Evolutionary conservation across 1,139 yeast species (phyloP).

Genomic region (Candida smagusa): DNA sequence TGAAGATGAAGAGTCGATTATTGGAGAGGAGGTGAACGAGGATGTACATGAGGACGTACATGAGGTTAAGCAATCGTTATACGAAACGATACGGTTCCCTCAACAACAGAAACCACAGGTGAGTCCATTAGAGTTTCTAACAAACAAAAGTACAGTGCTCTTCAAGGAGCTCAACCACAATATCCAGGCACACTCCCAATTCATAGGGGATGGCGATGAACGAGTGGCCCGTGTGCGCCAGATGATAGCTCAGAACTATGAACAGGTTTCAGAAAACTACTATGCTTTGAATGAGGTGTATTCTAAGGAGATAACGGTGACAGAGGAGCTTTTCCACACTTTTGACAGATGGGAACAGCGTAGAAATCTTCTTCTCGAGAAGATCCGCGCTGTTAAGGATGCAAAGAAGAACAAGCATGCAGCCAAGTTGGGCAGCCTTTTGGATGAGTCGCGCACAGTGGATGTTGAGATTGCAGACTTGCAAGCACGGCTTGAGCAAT

Average conservation of each 20-base stretch:
- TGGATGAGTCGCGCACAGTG: constrained; percentile 30
- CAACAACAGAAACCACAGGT: constrained; percentile 1
- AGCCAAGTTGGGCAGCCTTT: constrained; percentile 34
- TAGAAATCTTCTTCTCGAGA: constrained; percentile 30
- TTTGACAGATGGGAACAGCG: constrained; percentile 46
- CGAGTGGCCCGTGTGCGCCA: constrained; percentile 28
- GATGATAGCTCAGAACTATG: constrained; percentile 24
- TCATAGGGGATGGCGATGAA: constrained; percentile 29
- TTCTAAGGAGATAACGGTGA: constrained; percentile 31
- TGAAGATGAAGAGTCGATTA: constrained; percentile 3
- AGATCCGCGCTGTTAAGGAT: constrained; percentile 41
- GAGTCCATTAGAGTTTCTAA: constrained; percentile 30
- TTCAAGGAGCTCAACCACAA: constrained; percentile 21
- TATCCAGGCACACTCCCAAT: constrained; percentile 20
- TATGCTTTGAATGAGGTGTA: constrained; percentile 51
- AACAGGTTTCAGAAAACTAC: constrained; percentile 39
- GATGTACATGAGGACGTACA: constrained; percentile 1
- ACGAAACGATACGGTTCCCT: constrained; percentile 7
- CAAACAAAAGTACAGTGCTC: constrained; percentile 24
- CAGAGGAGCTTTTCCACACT: constrained; percentile 25
- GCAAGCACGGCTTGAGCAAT: constrained; percentile 33
- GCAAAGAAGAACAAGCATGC: constrained; percentile 42
- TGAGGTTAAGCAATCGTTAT: constrained; percentile 2
- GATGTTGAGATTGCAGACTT: constrained; percentile 41
- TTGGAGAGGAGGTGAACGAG: not conserved